phyloP scores from a whole-genome alignment of 2,329 filamentous ascomycete genomes.

The Fonsecaea pugnacius region DNA sequence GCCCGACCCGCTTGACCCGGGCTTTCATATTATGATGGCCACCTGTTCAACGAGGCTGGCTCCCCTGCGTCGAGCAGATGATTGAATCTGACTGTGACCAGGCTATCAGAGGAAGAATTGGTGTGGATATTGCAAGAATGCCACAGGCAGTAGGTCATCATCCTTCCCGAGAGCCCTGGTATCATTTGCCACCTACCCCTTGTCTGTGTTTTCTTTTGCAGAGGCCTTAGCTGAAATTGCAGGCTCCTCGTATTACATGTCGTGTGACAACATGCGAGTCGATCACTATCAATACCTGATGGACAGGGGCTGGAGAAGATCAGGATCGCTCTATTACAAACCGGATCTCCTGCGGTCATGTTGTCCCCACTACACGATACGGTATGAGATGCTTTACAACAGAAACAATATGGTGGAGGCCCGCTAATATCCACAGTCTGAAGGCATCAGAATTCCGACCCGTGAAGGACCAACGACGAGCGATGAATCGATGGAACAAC shows the following conservation, averaged over 20 bases:
- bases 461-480: constrained; percentile 53
- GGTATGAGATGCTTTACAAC: constrained; percentile 40
- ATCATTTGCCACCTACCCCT: constrained; percentile 20
- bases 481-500: constrained; percentile 55
- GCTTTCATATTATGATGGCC: not conserved
- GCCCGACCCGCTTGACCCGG: constrained; percentile 11
- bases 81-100: constrained; percentile 36
- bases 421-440: constrained; percentile 41
- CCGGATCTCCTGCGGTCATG: constrained; percentile 73
- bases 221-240: constrained; percentile 16
- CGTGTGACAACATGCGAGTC: constrained; percentile 49
- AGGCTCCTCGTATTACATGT: constrained; percentile 55
- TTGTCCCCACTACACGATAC: constrained; percentile 76
- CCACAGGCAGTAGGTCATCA: constrained; percentile 49
- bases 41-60: constrained; percentile 16
- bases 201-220: constrained; percentile 10
- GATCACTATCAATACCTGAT: constrained; percentile 55
- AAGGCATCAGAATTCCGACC: constrained; percentile 50
- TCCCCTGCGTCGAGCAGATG: not conserved
- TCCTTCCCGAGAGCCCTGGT: constrained; percentile 43
- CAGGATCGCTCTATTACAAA: constrained; percentile 56
- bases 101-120: constrained; percentile 52
- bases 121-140: constrained; percentile 56
- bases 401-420: constrained; percentile 11
- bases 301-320: constrained; percentile 56